Evolutionary conservation across 768 basidiomycete genomes (phyloP), one percentile per base, ranked within the genome.

Genomic region (Mycena polygramma): DNA sequence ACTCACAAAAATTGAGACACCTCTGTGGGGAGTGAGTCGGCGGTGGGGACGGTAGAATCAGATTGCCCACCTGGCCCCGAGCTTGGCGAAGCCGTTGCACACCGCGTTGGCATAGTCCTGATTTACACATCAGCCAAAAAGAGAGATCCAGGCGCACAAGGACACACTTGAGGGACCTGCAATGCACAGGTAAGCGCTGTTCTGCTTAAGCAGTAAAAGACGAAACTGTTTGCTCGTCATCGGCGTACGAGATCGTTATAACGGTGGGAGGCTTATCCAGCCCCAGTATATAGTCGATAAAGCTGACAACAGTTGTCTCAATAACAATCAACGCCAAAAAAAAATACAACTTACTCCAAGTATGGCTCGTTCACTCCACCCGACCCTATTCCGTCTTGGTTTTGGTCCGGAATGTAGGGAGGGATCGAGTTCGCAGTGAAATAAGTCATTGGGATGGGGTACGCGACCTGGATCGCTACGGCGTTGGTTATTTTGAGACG

Each of bases 381-480:
- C 1, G 68, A 77, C 2, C 75, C 70, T 1, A 76, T 79, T 20
- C 59, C 13, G 3, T 62, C 41, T 48, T 69, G 66, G 24, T 72
- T 68, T 22, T 63, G 49, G 46, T 84, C 83, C 4, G 83, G 81
- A 46, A 77, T 81, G 74, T 79, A 86, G 8, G 85, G 87, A 4
- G 86, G 85, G 10, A 75, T 66, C 5, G 87, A 86, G 24, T 79
- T 83, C 17, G 86, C 85, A 0, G 84, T 81, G 63, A 78, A 87
- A 68, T 85, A 83, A 2, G 80, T 83, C 19, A 77, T 70, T 1
- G 83, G 84, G 5, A 84, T 87, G 1, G 87, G 87, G 70, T 81
- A 83, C 22, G 83, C 81, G 45, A 88, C 66, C 26, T 86, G 86
- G 35, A 79, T 83, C 10, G 81, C 83, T 73, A 57, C n/a, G 37